Evolutionary conservation across 2,329 filamentous ascomycete genomes (phyloP), one percentile per base, ranked within the genome.

Genomic region (Cordyceps tenuipes): DNA sequence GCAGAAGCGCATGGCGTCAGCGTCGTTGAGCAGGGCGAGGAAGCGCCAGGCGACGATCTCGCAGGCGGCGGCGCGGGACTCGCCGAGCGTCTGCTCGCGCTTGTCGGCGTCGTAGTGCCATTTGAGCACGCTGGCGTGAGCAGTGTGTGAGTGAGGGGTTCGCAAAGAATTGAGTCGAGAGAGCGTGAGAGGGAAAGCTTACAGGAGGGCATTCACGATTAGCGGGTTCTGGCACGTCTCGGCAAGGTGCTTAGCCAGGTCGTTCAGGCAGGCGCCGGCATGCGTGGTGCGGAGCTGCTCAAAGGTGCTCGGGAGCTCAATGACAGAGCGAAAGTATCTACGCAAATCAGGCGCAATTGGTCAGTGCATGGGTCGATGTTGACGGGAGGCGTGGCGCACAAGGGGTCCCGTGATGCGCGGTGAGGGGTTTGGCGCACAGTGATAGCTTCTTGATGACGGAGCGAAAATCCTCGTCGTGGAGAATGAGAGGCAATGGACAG

Each of bases 21-120:
- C 77, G 68, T 91, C 87, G 1, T 86, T 86, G 36, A 91, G 76
- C 59, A 84, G 84, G 17, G 84, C 84, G 41, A 92, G 76, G 66
- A 91, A 90, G 44, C 89, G 82, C 87, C 88, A 91, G 43, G 89
- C 89, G 15, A 91, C 87, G 63, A 91, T 88, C 74, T 93, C 89
- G 68, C 89, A 92, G 31, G 87, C 88, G 68, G 84, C 83, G 21
- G 87, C 87, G 58, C 89, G 81, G 15, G 87, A 82, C 61, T 88
- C 82, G 61, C 85, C 83, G 36, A 92, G 74, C 4, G 85, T 84
- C 62, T 83, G 82, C 61, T 88, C 77, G 63, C 88, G 86, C 39
- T 79, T 76, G 13, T 82, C 79, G 26, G 82, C 76, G 62, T 87
- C 76, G 67, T 85, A 93, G 68, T 92, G 88, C 78, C 87, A 90